Evolutionary conservation across 2,329 filamentous ascomycete species (phyloP).

Genomic region (Pestalotiopsis sp.): DNA sequence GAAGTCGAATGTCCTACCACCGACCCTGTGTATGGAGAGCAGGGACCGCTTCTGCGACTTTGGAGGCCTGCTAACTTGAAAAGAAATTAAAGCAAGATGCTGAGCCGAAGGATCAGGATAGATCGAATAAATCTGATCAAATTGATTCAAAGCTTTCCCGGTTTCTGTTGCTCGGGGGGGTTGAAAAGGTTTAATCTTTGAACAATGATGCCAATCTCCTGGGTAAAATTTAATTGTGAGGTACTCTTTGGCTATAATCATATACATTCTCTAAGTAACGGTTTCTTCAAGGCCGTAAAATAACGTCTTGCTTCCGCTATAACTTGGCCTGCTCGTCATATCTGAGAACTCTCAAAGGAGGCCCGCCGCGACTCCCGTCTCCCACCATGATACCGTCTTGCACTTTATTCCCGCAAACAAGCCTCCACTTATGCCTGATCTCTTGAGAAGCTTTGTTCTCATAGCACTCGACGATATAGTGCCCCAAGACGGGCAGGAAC

Average conservation of each 20-base stretch:
- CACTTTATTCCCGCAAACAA: background rate
- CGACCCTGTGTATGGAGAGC: background rate
- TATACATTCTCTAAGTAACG: too few species aligned
- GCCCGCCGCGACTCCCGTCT: slow-evolving; percentile 3
- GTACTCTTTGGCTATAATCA: too few species aligned
- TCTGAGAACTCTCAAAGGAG: background rate
- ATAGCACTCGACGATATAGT: slow-evolving; percentile 4
- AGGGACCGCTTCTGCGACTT: background rate
- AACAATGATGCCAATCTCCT: too few species aligned
- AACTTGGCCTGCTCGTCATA: slow-evolving; percentile 1
- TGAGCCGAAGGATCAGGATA: too few species aligned
- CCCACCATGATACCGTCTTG: background rate
- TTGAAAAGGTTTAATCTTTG: too few species aligned
- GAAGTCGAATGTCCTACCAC: background rate
- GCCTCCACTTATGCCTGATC: background rate
- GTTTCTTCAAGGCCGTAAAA: too few species aligned
- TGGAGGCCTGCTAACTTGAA: background rate
- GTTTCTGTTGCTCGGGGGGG: too few species aligned
- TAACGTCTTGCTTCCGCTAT: background rate
- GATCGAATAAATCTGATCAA: too few species aligned
- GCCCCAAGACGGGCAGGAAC: slow-evolving; percentile 1
- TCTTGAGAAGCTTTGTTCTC: slow-evolving; percentile 1
- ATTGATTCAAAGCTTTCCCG: too few species aligned
- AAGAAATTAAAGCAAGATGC: background rate
- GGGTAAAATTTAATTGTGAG: too few species aligned